Base-by-base conservation (phyloP, 1,139 yeast species). In the Candida tropicalis region DNA sequence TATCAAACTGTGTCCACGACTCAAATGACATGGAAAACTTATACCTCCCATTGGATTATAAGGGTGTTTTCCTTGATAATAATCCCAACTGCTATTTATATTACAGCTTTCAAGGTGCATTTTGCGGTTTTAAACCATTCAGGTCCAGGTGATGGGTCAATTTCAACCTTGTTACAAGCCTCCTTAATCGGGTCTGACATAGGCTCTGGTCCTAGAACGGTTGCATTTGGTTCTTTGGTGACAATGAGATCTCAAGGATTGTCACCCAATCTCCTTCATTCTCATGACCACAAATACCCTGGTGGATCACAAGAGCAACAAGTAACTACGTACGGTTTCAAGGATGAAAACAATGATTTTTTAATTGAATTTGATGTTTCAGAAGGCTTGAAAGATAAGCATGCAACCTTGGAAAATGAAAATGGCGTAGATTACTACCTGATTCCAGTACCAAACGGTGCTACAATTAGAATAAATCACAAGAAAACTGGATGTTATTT, bases 101-200 rank as follows among this genome's bases (percentile, higher is more conserved):
- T 85, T 52, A 56, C 75, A 11, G 79, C 84, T 54, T 93, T 93
- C 73, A 87, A 84, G 63, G 70, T 87, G 38, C 99, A 93, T 63
- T 93, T 93, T 56, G 54, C 72, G 15, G 70, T 91, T 25, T 75
- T 93, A 45, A 82, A 77, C 58, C 83, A 81, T 55, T 81, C 96
- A 3, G 99, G 95, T 8, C 75, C 87, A 0, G 95, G 91, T 16
- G 87, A 84, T 57, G 84, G 88, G 0, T 79, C 89, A 3, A 79
- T 85, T 41, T 82, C 88, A 3, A 77, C 91, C 0, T 65, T 86
- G 35, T 75, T 85, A 52, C 95, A 86, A 60, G 82, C 84, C 3
- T 81, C 85, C 38, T 68, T 85, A 48, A 73, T 74, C 40, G 82
- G 79, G 27, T 75, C 77, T 35, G 71, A 77, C 25, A 72, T 86